A percentile compares a stretch with the other conserved stretches of the same genome.
Conservation (phyloP, 106 monocot species). For the Dendrobium nobile region DNA sequence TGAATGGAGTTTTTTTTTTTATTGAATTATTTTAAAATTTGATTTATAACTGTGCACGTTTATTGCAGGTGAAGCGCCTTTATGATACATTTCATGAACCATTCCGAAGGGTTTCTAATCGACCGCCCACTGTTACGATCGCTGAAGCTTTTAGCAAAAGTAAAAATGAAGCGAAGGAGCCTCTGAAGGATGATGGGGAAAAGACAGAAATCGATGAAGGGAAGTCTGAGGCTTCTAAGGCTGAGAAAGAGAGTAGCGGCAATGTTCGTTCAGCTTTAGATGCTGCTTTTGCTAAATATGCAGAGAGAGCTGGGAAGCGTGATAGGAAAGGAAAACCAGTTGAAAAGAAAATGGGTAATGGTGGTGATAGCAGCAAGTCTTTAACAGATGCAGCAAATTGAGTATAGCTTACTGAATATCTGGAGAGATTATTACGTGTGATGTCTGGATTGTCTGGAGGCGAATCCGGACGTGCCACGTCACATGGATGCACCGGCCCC, state of each 20-base stretch:
- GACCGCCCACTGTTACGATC: slow-evolving; percentile 20
- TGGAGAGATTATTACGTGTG: too few relatives aligned
- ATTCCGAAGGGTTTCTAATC: slow-evolving; percentile 50
- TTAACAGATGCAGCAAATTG: too few relatives aligned
- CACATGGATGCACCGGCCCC: too few relatives aligned
- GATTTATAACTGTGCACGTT: background rate
- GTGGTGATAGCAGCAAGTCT: too few relatives aligned
- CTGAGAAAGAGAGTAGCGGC: slow-evolving; percentile 13
- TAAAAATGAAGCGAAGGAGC: slow-evolving; percentile 14
- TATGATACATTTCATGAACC: slow-evolving; percentile 92
- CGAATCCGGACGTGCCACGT: too few relatives aligned
- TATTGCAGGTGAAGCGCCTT: slow-evolving; percentile 65
- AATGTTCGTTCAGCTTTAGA: slow-evolving; percentile 58
- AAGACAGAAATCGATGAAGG: slow-evolving; percentile 2
- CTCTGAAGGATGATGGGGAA: slow-evolving; percentile 1
- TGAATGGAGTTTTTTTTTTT: too few relatives aligned
- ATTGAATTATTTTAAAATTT: too few relatives aligned
- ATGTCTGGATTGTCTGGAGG: too few relatives aligned
- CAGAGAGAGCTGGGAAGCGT: slow-evolving; percentile 34
- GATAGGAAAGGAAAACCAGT: slow-evolving; percentile 7
- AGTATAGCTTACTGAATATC: too few relatives aligned
- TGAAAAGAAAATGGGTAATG: background rate
- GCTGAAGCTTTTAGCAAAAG: slow-evolving; percentile 17
- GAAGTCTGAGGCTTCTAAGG: slow-evolving; percentile 13
- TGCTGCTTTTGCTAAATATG: slow-evolving; percentile 73